These are phyloP conservation scores for Xylaria multiplex DNA, from an alignment of 2,329 filamentous ascomycete genomes.

Conservation along the genomic window DNA sequence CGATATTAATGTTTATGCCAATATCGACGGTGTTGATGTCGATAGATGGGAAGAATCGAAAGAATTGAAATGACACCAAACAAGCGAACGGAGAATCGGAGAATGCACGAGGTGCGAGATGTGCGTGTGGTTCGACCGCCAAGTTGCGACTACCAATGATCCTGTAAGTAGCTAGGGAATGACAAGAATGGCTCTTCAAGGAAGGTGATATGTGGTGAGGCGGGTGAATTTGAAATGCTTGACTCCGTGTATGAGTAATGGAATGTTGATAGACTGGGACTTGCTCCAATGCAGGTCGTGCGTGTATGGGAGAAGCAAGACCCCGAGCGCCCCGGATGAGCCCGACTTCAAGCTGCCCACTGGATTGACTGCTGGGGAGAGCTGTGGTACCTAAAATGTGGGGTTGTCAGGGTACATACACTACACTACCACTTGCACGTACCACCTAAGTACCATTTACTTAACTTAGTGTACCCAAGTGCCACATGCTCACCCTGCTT, in stretches of 20 bases:
- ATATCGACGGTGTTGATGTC: background rate
- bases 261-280: background rate
- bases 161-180: background rate
- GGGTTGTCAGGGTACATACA: background rate
- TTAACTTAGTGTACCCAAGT: no score
- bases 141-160: background rate
- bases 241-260: conserved; percentile 17
- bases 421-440: no score
- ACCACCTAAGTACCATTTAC: no score
- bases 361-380: background rate
- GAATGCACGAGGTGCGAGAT: background rate
- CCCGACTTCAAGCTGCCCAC: background rate
- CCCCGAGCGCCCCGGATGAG: conserved; percentile 7
- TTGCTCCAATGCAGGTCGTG: background rate
- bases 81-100: background rate
- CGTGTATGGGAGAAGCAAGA: background rate
- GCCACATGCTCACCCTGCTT: no score
- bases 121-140: background rate
- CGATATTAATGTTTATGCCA: no score
- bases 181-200: background rate
- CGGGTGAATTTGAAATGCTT: conserved; percentile 24
- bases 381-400: background rate
- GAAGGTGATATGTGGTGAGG: conserved; percentile 7
- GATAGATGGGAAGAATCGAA: no score
- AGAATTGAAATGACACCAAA: no score